Conservation (phyloP, 371 early-diverging fungal genomes). For the Rhizomucor pusillus region DNA sequence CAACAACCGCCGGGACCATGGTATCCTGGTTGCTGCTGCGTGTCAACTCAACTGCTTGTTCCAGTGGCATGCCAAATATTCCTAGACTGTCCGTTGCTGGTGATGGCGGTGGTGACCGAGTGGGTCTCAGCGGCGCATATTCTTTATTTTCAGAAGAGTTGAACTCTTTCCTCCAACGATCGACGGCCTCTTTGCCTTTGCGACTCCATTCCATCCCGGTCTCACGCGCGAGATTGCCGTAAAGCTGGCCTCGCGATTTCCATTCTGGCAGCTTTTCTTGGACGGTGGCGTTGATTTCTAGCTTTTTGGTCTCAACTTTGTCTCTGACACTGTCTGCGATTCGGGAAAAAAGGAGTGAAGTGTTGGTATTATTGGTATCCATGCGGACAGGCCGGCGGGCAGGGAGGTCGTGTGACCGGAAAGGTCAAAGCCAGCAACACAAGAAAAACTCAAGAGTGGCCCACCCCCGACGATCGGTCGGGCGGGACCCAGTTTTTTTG, state of each 20-base stretch:
- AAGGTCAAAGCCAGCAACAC: too few species aligned
- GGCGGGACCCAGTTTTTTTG: too few species aligned
- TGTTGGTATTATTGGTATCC: not conserved
- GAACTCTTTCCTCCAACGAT: constrained; percentile 51
- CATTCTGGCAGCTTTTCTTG: constrained; percentile 51
- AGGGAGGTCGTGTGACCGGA: not conserved
- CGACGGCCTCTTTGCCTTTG: constrained; percentile 47
- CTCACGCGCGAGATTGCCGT: constrained; percentile 46
- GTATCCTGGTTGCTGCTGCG: constrained; percentile 54
- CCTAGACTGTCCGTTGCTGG: constrained; percentile 17
- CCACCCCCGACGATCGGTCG: too few species aligned
- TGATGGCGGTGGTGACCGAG: constrained; percentile 2
- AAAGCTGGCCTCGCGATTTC: constrained; percentile 38
- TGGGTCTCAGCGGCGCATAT: not conserved
- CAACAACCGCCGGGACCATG: constrained; percentile 70
- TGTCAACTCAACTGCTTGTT: constrained; percentile 51
- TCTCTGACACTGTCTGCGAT: constrained; percentile 23
- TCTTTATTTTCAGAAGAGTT: constrained; percentile 3
- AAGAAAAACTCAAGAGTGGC: too few species aligned
- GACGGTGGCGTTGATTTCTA: constrained; percentile 45
- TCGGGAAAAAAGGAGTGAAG: constrained; percentile 9
- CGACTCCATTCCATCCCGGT: constrained; percentile 49
- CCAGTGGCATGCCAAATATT: constrained; percentile 58
- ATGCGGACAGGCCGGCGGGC: constrained; percentile 4
- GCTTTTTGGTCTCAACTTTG: constrained; percentile 38